Conservation (phyloP, 495 filamentous ascomycete genomes). For the Terfezia claveryi region DNA sequence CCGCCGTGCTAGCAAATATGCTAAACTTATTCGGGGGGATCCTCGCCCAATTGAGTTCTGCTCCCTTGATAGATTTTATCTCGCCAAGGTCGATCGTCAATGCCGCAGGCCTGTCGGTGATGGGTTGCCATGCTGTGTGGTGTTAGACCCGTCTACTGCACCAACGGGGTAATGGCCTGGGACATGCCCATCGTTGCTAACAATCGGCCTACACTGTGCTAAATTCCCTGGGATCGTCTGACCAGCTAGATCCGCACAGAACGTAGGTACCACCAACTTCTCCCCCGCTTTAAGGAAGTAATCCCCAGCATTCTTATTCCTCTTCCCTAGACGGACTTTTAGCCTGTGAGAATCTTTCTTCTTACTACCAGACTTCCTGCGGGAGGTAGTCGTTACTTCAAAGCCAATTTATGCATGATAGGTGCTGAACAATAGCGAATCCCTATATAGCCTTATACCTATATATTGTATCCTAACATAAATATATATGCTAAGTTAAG, state of each 20-base stretch:
- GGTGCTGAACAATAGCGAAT: too few species aligned
- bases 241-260: constrained; percentile 19
- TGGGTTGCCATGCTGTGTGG: constrained; percentile 55
- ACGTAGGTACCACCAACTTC: constrained; percentile 37
- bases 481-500: too few species aligned
- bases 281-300: constrained; percentile 31
- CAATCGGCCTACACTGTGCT: constrained; percentile 40
- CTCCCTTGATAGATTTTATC: constrained; percentile 24
- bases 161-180: constrained; percentile 52
- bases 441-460: too few species aligned
- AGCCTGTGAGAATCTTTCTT: not conserved
- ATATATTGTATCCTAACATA: too few species aligned
- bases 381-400: constrained; percentile 13
- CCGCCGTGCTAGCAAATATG: constrained; percentile 31
- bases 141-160: constrained; percentile 45
- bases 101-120: constrained; percentile 25
- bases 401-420: too few species aligned
- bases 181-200: constrained; percentile 27
- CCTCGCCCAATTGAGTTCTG: constrained; percentile 47
- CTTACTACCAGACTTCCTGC: constrained; percentile 2
- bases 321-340: constrained; percentile 9
- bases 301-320: constrained; percentile 13
- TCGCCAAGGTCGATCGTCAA: constrained; percentile 27
- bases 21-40: constrained; percentile 34
- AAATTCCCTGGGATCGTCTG: constrained; percentile 29